Percentiles rank a stretch among this genome's conserved stretches.
phyloP scores from a whole-genome alignment of 2,329 filamentous ascomycete species.

The Botrytis deweyae region DNA sequence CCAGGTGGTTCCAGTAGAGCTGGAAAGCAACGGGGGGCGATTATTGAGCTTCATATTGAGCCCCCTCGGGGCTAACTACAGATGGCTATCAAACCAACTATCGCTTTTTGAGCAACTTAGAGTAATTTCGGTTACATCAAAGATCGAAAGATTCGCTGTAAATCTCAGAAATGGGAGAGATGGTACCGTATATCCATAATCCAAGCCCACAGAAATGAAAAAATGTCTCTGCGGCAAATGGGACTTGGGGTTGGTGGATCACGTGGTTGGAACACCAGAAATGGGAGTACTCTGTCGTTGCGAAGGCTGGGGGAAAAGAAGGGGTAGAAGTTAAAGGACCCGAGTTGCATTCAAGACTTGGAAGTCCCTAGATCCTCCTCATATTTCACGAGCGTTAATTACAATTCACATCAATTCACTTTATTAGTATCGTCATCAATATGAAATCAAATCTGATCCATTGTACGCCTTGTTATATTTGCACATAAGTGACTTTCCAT shows the following conservation, averaged over 20 bases:
- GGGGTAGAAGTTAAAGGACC: background rate
- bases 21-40: background rate
- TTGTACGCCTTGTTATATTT: slow-evolving; percentile 3
- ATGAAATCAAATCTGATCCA: background rate
- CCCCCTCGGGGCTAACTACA: background rate
- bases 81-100: no score
- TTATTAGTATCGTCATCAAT: background rate
- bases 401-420: background rate
- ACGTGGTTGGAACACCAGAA: no score
- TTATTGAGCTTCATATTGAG: background rate
- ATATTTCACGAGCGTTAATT: background rate
- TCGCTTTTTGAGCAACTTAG: background rate
- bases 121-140: no score
- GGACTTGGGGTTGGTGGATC: background rate
- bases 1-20: background rate
- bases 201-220: background rate
- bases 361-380: background rate
- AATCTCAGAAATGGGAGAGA: background rate
- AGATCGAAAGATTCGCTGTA: background rate
- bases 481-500: slow-evolving; percentile 10
- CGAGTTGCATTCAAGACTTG: background rate
- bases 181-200: background rate
- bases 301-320: background rate
- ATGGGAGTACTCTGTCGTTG: background rate
- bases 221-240: background rate